Evolutionary conservation across 208 protist genomes (phyloP).

Genomic region (Tritrichomonas musculus): DNA sequence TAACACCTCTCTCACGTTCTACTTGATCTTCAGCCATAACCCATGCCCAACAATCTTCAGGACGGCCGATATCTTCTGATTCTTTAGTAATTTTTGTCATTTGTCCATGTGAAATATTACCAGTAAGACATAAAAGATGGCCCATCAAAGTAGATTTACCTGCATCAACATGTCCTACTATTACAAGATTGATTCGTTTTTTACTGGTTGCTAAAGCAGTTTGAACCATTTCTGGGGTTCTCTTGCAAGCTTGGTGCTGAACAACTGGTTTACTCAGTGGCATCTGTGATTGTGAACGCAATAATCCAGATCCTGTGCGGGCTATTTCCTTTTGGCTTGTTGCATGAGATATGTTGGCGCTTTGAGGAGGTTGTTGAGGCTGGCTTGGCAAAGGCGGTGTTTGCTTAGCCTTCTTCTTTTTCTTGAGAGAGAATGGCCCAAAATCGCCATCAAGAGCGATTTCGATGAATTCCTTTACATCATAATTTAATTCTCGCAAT

Average conservation of each 20-base stretch:
- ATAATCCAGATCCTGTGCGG: not conserved
- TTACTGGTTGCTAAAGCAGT: not conserved
- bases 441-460: not conserved
- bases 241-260: not conserved
- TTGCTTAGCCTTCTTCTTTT: not conserved
- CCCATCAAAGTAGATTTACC: constrained; percentile 64
- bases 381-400: too few relatives aligned
- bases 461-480: not conserved
- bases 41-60: constrained; percentile 42
- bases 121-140: constrained; percentile 42
- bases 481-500: not conserved
- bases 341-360: too few relatives aligned
- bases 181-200: constrained; percentile 49
- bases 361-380: not conserved
- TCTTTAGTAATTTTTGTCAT: not conserved
- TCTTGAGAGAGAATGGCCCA: not conserved
- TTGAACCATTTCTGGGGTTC: not conserved
- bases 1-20: constrained; percentile 90
- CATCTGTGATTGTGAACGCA: not conserved
- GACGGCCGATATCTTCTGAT: not conserved
- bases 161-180: constrained; percentile 64
- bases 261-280: not conserved
- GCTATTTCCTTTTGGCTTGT: not conserved
- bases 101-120: not conserved
- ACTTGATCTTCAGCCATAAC: constrained; percentile 93